These are phyloP conservation scores for Murraya paniculata DNA, from an alignment of 345 rosid genomes.

Conservation along the genomic window DNA sequence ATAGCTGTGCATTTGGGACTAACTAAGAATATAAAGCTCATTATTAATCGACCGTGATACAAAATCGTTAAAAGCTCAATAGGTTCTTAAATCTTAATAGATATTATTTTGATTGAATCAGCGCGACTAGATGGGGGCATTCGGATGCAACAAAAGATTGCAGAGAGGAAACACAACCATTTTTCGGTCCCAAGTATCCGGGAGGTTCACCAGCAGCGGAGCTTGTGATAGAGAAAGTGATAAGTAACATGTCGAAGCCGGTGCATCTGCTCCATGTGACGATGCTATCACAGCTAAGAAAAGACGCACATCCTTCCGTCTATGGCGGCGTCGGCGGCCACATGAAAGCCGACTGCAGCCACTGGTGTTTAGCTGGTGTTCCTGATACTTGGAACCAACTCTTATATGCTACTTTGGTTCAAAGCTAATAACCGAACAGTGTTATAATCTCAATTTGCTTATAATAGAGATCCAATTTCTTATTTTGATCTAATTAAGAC, in stretches of 20 bases:
- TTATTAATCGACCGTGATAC: too few species aligned
- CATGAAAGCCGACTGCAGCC: conserved; percentile 48
- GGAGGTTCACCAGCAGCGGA: conserved; percentile 52
- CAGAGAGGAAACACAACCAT: conserved; percentile 37
- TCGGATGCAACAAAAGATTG: conserved; percentile 31
- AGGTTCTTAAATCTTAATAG: too few species aligned
- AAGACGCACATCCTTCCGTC: conserved; percentile 58
- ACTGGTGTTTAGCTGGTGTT: conserved; percentile 66
- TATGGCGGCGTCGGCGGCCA: conserved; percentile 46
- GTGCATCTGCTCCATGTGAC: conserved; percentile 44
- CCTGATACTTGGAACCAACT: conserved; percentile 45
- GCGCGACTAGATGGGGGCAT: conserved; percentile 59
- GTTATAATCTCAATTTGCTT: too few species aligned
- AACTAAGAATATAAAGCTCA: too few species aligned
- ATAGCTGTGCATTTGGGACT: too few species aligned
- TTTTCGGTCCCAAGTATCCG: conserved; percentile 26
- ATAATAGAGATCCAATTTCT: too few species aligned
- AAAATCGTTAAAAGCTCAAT: too few species aligned
- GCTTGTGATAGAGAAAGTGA: conserved; percentile 35
- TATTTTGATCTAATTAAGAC: too few species aligned
- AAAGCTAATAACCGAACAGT: too few species aligned
- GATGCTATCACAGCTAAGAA: conserved; percentile 43
- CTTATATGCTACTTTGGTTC: too few species aligned
- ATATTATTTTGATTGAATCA: conserved; percentile 8
- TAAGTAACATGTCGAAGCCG: conserved; percentile 27